These are phyloP conservation scores for Funneliformis mosseae DNA, from an alignment of 192 early-diverging fungal species.

Conservation along the genomic window DNA sequence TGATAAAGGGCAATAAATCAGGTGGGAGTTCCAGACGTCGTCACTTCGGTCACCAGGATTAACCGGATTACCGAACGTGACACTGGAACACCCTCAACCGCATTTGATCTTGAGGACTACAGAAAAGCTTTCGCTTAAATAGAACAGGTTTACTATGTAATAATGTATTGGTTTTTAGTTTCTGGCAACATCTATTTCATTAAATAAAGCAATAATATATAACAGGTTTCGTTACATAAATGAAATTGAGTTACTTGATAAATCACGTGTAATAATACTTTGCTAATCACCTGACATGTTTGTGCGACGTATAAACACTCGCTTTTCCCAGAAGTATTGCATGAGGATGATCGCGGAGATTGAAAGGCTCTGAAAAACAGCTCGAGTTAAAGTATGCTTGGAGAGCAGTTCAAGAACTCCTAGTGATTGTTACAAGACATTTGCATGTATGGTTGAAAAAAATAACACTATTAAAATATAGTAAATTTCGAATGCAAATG, in stretches of 20 bases:
- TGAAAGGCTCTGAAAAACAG: not conserved
- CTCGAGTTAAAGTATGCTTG: not conserved
- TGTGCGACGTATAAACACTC: too few relatives aligned
- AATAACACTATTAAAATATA: slow-evolving; percentile 15
- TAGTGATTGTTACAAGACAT: slow-evolving; percentile 2
- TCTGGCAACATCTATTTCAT: too few relatives aligned
- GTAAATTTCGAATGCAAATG: not conserved
- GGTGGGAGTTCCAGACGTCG: not conserved
- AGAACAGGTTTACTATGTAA: too few relatives aligned
- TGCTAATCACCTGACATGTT: too few relatives aligned
- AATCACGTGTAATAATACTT: too few relatives aligned
- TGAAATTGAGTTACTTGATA: too few relatives aligned
- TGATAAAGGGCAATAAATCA: slow-evolving; percentile 12
- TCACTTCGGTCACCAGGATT: slow-evolving; percentile 6
- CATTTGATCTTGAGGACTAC: slow-evolving; percentile 25
- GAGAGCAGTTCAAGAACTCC: slow-evolving; percentile 8
- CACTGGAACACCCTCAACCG: not conserved
- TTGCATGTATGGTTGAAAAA: slow-evolving; percentile 9
- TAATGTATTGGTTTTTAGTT: too few relatives aligned
- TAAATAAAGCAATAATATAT: too few relatives aligned
- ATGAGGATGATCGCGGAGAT: too few relatives aligned
- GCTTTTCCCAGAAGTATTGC: too few relatives aligned
- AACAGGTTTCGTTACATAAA: too few relatives aligned
- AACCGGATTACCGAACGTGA: slow-evolving; percentile 20
- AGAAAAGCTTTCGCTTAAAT: too few relatives aligned